These are phyloP conservation scores for Geotrichum australiense DNA, from an alignment of 1,139 yeast genomes.

Conservation along the genomic window DNA sequence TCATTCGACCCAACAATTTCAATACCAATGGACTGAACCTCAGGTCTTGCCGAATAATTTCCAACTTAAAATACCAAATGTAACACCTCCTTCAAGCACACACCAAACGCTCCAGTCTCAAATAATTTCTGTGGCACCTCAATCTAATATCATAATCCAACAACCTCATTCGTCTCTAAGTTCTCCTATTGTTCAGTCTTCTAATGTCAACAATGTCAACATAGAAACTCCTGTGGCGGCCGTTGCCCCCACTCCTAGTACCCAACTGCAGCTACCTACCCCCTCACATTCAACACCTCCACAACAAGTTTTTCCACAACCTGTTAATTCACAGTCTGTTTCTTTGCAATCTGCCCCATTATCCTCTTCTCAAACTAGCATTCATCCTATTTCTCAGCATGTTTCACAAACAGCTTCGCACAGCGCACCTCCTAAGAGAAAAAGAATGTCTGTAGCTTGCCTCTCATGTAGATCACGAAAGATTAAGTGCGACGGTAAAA, in stretches of 20 bases:
- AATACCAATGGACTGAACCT: neutral
- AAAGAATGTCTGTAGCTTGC: slow-evolving; percentile 55
- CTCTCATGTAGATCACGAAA: slow-evolving; percentile 55
- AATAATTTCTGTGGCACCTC: too few relatives aligned
- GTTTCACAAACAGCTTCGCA: too few relatives aligned
- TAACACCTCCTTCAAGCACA: neutral
- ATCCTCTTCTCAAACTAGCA: too few relatives aligned
- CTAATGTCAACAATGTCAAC: neutral
- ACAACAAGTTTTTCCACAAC: too few relatives aligned
- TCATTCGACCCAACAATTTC: neutral
- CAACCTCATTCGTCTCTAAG: neutral
- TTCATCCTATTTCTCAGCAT: too few relatives aligned
- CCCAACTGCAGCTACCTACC: too few relatives aligned
- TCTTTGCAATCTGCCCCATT: too few relatives aligned
- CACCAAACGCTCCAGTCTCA: neutral
- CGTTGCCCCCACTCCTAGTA: neutral
- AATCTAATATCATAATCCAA: too few relatives aligned
- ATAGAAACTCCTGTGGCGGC: neutral
- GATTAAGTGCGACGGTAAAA: slow-evolving; percentile 54
- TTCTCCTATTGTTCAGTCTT: neutral
- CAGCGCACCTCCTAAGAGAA: slow-evolving; percentile 15
- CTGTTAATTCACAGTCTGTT: too few relatives aligned
- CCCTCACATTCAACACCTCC: neutral
- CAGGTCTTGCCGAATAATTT: neutral
- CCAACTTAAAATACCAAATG: neutral